Conservation (phyloP, 768 basidiomycete genomes). For the Pisolithus orientalis region DNA sequence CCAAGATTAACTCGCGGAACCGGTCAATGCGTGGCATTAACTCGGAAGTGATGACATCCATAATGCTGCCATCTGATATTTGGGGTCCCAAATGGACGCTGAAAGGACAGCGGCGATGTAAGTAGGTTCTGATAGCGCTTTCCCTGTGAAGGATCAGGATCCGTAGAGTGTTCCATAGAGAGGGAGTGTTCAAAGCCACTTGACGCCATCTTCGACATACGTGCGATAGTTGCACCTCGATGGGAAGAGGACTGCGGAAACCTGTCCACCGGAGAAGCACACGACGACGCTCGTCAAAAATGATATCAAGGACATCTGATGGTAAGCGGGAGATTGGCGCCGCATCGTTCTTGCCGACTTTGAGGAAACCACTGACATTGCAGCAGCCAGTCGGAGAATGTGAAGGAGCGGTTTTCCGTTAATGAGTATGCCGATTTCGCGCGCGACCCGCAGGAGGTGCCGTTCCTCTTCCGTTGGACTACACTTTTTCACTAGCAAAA, state of each 20-base stretch:
- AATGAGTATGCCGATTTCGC: too few species aligned
- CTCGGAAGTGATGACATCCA: slow-evolving; percentile 22
- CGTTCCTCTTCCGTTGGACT: too few species aligned
- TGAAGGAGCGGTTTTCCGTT: not conserved
- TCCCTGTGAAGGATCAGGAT: slow-evolving; percentile 26
- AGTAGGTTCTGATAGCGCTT: slow-evolving; percentile 21
- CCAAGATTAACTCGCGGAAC: slow-evolving; percentile 26
- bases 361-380: slow-evolving; percentile 21
- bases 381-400: slow-evolving; percentile 5
- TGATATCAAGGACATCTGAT: slow-evolving; percentile 28
- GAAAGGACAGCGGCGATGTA: slow-evolving; percentile 27
- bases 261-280: slow-evolving; percentile 22
- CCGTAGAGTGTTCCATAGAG: slow-evolving; percentile 31
- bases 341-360: slow-evolving; percentile 24
- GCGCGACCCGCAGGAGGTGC: too few species aligned
- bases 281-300: slow-evolving; percentile 26
- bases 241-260: slow-evolving; percentile 23
- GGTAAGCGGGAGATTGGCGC: slow-evolving; percentile 25
- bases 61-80: slow-evolving; percentile 14
- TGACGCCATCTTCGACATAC: slow-evolving; percentile 31
- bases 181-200: slow-evolving; percentile 28
- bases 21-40: slow-evolving; percentile 26
- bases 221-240: slow-evolving; percentile 30
- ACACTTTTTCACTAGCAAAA: too few species aligned
- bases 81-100: slow-evolving; percentile 27